These are phyloP conservation scores for Penicillium polonicum DNA, from an alignment of 2,329 filamentous ascomycete species.

Conservation along the genomic window DNA sequence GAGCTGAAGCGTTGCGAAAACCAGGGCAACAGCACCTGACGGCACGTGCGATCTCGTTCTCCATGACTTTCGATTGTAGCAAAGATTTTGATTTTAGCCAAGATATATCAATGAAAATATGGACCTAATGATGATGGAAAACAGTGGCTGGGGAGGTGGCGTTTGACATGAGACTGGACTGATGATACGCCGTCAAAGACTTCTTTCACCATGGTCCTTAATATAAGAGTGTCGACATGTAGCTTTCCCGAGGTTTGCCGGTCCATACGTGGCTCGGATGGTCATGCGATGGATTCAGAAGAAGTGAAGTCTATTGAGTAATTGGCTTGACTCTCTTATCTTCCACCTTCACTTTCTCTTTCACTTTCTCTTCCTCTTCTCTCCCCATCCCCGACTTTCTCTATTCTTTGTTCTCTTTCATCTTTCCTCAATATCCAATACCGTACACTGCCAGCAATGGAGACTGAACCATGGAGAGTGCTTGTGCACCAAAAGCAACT, in stretches of 20 bases:
- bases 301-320: neutral
- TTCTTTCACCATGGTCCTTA: neutral
- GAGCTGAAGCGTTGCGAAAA: neutral
- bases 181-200: neutral
- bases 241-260: neutral
- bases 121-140: neutral
- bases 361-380: neutral
- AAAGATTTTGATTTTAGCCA: neutral
- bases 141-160: neutral
- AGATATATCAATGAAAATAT: neutral
- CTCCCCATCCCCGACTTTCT: neutral
- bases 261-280: neutral
- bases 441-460: conserved; percentile 4
- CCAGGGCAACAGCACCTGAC: too few relatives aligned
- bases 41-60: neutral
- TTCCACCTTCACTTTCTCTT: neutral
- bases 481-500: conserved; percentile 12
- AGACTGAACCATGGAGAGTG: conserved; percentile 9
- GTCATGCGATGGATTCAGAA: neutral
- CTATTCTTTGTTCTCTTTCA: neutral
- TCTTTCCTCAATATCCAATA: too few relatives aligned
- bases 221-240: neutral
- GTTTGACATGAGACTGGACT: neutral
- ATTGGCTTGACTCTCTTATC: neutral
- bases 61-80: neutral